These are phyloP conservation scores for Moringa oleifera DNA, from an alignment of 345 rosid genomes.

Conservation along the genomic window DNA sequence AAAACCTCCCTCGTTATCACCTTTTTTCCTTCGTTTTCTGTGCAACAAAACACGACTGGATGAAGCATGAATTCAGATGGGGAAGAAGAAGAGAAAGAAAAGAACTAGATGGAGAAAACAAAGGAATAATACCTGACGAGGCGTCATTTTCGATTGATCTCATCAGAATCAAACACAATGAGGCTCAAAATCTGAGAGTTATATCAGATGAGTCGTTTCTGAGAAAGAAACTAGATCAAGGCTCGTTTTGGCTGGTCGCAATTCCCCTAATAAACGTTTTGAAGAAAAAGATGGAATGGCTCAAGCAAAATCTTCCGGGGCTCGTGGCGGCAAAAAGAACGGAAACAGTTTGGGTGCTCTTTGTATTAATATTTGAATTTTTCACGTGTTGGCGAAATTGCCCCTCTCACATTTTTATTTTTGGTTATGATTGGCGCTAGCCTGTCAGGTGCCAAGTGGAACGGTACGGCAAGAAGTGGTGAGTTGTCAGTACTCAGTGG, in stretches of 20 bases:
- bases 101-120: neutral
- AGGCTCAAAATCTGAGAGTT: neutral
- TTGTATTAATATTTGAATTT: neutral
- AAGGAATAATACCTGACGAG: neutral
- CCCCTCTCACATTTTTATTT: neutral
- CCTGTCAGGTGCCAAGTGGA: no score
- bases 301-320: neutral
- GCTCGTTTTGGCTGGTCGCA: neutral
- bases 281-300: neutral
- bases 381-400: neutral
- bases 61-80: no score
- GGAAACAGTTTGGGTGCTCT: conserved; percentile 9
- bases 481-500: no score
- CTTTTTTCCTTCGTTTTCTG: no score
- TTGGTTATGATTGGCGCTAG: no score
- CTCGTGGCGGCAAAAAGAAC: conserved; percentile 23
- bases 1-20: no score
- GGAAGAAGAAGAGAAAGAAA: no score
- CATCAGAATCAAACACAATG: neutral
- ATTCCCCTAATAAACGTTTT: neutral
- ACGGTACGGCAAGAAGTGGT: no score
- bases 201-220: no score
- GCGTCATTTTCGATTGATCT: neutral
- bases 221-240: neutral
- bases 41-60: no score